Conservation (phyloP, 257 asterid species). For the Penstemon eatonii region DNA sequence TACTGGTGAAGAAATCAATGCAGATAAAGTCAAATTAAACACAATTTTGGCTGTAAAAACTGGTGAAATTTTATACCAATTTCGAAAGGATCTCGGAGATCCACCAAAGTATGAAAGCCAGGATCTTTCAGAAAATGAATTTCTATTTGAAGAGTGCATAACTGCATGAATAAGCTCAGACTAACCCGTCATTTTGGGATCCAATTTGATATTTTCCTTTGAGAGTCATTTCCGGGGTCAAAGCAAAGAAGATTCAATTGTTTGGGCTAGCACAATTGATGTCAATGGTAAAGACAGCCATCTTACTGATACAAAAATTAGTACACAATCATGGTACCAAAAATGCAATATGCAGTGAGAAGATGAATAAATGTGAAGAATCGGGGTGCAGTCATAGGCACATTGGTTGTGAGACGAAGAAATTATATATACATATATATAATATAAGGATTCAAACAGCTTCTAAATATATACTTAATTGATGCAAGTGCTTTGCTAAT, state of each 20-base stretch:
- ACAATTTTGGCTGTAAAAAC: conserved; percentile 73
- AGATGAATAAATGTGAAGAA: no score
- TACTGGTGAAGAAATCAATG: conserved; percentile 67
- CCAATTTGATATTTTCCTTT: no score
- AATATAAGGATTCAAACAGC: no score
- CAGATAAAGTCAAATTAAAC: conserved; percentile 61
- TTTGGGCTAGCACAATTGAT: conserved; percentile 87
- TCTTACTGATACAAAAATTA: no score
- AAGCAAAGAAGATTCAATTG: conserved; percentile 65
- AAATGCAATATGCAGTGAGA: no score
- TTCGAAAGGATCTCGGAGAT: neutral
- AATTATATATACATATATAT: no score
- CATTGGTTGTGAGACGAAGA: no score
- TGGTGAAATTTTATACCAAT: conserved; percentile 71
- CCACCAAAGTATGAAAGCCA: neutral
- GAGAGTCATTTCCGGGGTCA: conserved; percentile 84
- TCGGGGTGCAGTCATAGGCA: no score
- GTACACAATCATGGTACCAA: no score
- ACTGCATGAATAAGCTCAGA: no score
- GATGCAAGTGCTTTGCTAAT: no score
- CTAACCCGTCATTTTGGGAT: conserved; percentile 26
- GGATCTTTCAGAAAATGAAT: neutral
- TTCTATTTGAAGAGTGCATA: neutral
- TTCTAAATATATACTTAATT: no score
- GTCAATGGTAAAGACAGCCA: conserved; percentile 52